phyloP scores from a whole-genome alignment of 2,329 filamentous ascomycete species.

The Microcyclospora pomicola region DNA sequence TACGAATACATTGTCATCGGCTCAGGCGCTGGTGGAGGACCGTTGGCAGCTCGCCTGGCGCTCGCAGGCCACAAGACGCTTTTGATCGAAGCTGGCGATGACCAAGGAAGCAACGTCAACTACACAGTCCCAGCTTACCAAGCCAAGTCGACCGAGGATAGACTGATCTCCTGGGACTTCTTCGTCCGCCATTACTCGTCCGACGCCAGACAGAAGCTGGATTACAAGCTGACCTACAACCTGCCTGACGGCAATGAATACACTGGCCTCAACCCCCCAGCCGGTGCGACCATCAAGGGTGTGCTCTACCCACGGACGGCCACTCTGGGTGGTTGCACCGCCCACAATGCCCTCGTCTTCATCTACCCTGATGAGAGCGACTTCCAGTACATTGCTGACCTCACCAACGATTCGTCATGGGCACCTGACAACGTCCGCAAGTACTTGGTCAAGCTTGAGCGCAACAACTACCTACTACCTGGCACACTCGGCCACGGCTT shows the following conservation, averaged over 20 bases:
- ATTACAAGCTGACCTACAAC: conserved; percentile 46
- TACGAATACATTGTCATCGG: conserved; percentile 53
- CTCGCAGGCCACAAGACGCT: conserved; percentile 45
- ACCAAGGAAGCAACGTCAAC: conserved; percentile 38
- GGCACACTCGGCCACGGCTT: conserved; percentile 39
- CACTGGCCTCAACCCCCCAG: conserved; percentile 40
- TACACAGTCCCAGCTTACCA: conserved; percentile 43
- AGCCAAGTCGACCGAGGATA: conserved; percentile 41
- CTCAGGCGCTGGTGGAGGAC: conserved; percentile 45
- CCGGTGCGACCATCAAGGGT: conserved; percentile 38
- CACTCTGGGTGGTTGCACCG: conserved; percentile 44
- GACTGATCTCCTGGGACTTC: conserved; percentile 46
- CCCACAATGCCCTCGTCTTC: conserved; percentile 48
- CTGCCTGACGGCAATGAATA: conserved; percentile 39
- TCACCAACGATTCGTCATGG: conserved; percentile 51
- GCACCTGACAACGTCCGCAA: conserved; percentile 42
- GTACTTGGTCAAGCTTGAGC: conserved; percentile 41
- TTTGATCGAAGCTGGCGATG: conserved; percentile 48
- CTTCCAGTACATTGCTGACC: conserved; percentile 41
- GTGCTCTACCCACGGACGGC: conserved; percentile 45
- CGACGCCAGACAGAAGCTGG: conserved; percentile 37
- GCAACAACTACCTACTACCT: conserved; percentile 30
- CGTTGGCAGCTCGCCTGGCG: conserved; percentile 46
- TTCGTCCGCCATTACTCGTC: conserved; percentile 50
- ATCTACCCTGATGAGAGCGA: conserved; percentile 46